Percentiles rank a stretch among this genome's conserved stretches.
Conservation (phyloP, 768 basidiomycete genomes). For the Tulasnella sp. region DNA sequence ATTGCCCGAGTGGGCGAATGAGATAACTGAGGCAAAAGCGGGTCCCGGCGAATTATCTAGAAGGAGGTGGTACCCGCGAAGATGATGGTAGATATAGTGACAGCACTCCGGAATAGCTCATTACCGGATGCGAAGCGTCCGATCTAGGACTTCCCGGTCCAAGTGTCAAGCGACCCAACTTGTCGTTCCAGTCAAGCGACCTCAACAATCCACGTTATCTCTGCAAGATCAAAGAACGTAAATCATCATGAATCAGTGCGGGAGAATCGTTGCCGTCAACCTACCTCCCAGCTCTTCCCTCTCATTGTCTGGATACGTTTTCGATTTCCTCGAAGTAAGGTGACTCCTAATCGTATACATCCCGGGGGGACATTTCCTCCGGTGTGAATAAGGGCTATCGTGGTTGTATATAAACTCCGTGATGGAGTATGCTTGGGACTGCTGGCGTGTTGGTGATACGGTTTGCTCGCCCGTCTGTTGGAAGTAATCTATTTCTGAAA, state of each 20-base stretch:
- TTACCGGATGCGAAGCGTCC: too few species aligned
- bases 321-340: neutral
- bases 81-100: too few species aligned
- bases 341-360: neutral
- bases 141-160: too few species aligned
- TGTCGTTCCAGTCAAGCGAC: neutral
- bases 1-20: too few species aligned
- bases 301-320: neutral
- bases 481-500: neutral
- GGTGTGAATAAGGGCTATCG: neutral
- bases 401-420: neutral
- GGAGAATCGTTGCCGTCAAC: too few species aligned
- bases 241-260: too few species aligned
- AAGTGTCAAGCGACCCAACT: too few species aligned
- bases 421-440: neutral
- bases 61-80: too few species aligned
- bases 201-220: neutral
- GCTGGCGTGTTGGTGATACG: neutral
- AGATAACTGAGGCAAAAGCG: too few species aligned
- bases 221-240: neutral
- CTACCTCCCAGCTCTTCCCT: neutral
- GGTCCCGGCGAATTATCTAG: too few species aligned
- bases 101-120: too few species aligned
- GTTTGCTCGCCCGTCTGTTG: neutral
- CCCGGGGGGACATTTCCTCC: neutral